Evolutionary conservation across 805 yeast species (phyloP), one percentile per base, ranked within the genome.

Genomic region (Komagataella kurtzmanii): DNA sequence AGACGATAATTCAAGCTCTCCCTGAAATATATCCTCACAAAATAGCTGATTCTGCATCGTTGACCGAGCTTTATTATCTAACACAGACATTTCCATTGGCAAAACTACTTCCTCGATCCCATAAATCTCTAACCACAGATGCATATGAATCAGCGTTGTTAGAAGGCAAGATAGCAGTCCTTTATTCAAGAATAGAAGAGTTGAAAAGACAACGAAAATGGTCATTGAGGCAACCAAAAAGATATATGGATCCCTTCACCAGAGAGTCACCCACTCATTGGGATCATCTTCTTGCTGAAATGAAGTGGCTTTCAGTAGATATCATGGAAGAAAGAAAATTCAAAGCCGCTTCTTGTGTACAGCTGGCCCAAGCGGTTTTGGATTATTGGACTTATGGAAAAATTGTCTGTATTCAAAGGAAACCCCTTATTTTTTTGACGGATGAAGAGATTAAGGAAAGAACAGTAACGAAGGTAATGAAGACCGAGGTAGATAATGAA

Each of bases 121-220:
- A 90, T 61, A 93, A 93, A 61, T 83, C 86, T 0, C 71, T 91
- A 44, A 80, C 89, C 36, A 86, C 98, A 0, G 91, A 88, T 50
- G 80, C 86, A 52, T 93, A 80, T 66, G 95, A 88, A 61, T 78
- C 85, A 59, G 87, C 96, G 0, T 69, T 90, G 40, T 77, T 88
- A 12, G 99, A 93, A 62, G 96, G 97, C 3, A 85, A 90, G 62
- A 81, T 91, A 2, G 87, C 95, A 0, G 97, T 89, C 8, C 80
- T 88, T 17, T 85, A 88, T 59, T 85, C 95, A 1, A 74, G 98
- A 54, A 90, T 93, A 48, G 98, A 91, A 61, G 98, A 91, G 63
- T 72, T 93, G 55, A 88, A 88, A 63, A 73, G 95, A 48, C 83
- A 84, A 53, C 85, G 87, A 2, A 81, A 86, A 59, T 93, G 99